These are phyloP conservation scores for Stereocaulon alpinum DNA, from an alignment of 495 filamentous ascomycete species.

Conservation along the genomic window DNA sequence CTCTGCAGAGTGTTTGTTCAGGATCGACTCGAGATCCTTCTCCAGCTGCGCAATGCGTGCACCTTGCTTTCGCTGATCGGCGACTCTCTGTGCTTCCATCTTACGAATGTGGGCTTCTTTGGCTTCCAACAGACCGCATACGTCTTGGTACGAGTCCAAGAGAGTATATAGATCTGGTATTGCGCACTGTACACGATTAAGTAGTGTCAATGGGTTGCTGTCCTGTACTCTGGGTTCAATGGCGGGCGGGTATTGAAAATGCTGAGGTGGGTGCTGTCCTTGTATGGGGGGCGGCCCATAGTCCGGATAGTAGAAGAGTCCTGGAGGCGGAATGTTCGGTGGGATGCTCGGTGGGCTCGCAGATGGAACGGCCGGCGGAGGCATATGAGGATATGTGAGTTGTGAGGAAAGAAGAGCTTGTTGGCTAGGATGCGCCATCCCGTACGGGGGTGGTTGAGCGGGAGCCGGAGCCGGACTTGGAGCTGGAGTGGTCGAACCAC, in stretches of 20 bases:
- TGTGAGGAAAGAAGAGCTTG: constrained; percentile 10
- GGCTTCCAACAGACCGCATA: constrained; percentile 33
- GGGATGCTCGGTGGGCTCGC: constrained; percentile 7
- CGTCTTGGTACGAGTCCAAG: constrained; percentile 37
- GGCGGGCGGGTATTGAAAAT: background rate
- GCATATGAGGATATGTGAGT: constrained; percentile 10
- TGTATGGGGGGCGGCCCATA: constrained; percentile 12
- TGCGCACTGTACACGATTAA: constrained; percentile 38
- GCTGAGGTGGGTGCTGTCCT: background rate
- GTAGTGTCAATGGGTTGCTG: constrained; percentile 21
- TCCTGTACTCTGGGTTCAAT: background rate
- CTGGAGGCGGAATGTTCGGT: constrained; percentile 4
- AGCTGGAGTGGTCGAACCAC: background rate
- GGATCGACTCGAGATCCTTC: constrained; percentile 32
- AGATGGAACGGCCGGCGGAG: constrained; percentile 9
- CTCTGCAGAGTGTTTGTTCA: constrained; percentile 39
- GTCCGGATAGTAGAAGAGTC: constrained; percentile 9
- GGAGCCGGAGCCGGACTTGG: background rate
- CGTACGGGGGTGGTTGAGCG: background rate
- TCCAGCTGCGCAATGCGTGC: constrained; percentile 44
- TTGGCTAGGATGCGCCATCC: background rate
- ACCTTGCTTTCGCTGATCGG: constrained; percentile 41
- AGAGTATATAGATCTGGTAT: constrained; percentile 42
- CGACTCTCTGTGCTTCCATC: constrained; percentile 37
- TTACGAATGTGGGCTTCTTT: constrained; percentile 39